phyloP scores from a whole-genome alignment of 208 protist species.

The Angomonas deanei region DNA sequence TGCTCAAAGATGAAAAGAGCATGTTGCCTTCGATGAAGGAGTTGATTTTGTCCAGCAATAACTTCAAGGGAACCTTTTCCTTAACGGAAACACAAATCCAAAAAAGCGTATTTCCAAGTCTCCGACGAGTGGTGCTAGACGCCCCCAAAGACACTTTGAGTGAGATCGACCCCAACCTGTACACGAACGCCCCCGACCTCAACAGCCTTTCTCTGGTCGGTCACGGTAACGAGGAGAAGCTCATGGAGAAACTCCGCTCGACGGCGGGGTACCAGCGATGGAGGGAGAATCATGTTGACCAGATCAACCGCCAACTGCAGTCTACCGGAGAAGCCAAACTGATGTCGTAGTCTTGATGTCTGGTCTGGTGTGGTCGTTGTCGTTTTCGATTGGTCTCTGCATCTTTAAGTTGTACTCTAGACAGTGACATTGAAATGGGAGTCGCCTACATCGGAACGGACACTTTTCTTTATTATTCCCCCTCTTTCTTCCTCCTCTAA shows the following conservation, averaged over 20 bases:
- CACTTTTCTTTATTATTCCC: constrained; percentile 1
- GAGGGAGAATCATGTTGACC: constrained; percentile 13
- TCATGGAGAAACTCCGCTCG: constrained; percentile 15
- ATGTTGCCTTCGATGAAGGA: constrained; percentile 25
- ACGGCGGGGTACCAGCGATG: constrained; percentile 23
- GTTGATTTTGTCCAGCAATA: constrained; percentile 29
- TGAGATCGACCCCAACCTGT: constrained; percentile 20
- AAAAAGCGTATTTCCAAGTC: constrained; percentile 8
- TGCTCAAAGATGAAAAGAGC: background rate
- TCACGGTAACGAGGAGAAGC: constrained; percentile 12
- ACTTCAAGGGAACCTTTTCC: constrained; percentile 20
- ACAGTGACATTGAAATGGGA: too few relatives aligned
- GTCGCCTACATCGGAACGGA: too few relatives aligned
- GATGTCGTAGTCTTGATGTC: background rate
- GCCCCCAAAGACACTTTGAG: constrained; percentile 11
- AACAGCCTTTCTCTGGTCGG: constrained; percentile 17
- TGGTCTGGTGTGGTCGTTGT: background rate
- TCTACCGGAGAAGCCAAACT: constrained; percentile 17
- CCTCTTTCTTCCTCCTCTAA: background rate
- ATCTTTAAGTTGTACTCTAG: too few relatives aligned
- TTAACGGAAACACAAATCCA: constrained; percentile 1
- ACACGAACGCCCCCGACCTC: constrained; percentile 20
- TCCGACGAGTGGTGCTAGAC: constrained; percentile 21
- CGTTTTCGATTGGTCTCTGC: background rate
- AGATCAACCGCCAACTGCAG: constrained; percentile 22